Evolutionary conservation across 2,329 filamentous ascomycete genomes (phyloP).

Genomic region (Venturia pyrina): DNA sequence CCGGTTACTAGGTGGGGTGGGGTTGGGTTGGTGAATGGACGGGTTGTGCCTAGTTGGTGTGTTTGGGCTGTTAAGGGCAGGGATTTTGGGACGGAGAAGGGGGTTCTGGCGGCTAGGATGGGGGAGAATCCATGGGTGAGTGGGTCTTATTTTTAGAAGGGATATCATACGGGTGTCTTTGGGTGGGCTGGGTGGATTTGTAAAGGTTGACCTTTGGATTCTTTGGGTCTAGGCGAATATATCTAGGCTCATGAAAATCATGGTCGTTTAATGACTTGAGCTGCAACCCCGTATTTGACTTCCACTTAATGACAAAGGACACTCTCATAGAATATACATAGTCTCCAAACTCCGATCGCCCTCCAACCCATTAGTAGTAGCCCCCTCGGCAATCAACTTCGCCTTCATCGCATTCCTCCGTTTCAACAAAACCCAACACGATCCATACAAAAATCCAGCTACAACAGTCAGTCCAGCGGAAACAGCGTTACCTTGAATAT

Average conservation of each 20-base stretch:
- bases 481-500: constrained; percentile 21
- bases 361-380: constrained; percentile 15
- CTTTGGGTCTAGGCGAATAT: no score
- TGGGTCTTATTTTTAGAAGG: background rate
- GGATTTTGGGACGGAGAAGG: constrained; percentile 24
- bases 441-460: constrained; percentile 17
- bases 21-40: constrained; percentile 26
- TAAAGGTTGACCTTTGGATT: background rate
- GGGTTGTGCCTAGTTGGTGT: constrained; percentile 23
- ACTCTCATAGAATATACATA: constrained; percentile 13
- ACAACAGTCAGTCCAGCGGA: constrained; percentile 19
- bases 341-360: constrained; percentile 14
- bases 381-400: constrained; percentile 20
- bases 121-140: background rate
- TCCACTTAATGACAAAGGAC: background rate
- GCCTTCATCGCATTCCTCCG: constrained; percentile 21
- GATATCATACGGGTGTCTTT: no score
- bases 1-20: constrained; percentile 26
- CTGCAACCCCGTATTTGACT: no score
- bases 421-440: constrained; percentile 20
- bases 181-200: background rate
- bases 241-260: no score
- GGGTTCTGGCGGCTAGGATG: constrained; percentile 8
- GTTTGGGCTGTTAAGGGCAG: constrained; percentile 27
- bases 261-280: no score